phyloP scores from a whole-genome alignment of 2,329 filamentous ascomycete species.

The Arthrinium puccinioides region DNA sequence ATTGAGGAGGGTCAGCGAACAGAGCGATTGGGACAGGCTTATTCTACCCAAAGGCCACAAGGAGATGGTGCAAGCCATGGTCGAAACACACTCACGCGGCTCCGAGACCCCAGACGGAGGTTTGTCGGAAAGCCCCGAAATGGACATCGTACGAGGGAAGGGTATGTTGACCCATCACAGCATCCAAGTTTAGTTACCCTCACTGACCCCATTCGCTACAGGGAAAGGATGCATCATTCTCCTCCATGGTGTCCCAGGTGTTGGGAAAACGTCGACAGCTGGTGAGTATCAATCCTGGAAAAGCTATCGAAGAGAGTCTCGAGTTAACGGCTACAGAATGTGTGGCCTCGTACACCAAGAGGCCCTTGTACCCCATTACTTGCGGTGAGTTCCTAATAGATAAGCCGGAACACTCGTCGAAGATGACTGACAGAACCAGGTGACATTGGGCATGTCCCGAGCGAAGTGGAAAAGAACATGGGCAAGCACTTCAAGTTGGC shows the following conservation, averaged over 20 bases:
- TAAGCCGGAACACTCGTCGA: too few relatives aligned
- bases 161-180: slow-evolving; percentile 11
- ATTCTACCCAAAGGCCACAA: slow-evolving; percentile 20
- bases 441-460: slow-evolving; percentile 2
- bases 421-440: background rate
- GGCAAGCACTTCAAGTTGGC: background rate
- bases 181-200: too few relatives aligned
- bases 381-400: background rate
- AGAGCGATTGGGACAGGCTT: slow-evolving; percentile 16
- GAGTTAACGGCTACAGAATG: background rate
- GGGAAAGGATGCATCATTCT: slow-evolving; percentile 25
- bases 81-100: slow-evolving; percentile 15
- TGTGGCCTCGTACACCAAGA: slow-evolving; percentile 3
- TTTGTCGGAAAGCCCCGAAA: slow-evolving; percentile 5
- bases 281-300: background rate
- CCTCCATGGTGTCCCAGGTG: slow-evolving; percentile 18
- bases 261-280: slow-evolving; percentile 9
- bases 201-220: too few relatives aligned
- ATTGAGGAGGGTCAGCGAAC: slow-evolving; percentile 4
- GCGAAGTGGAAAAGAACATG: background rate
- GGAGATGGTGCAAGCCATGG: slow-evolving; percentile 20
- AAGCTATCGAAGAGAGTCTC: too few relatives aligned
- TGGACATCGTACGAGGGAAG: slow-evolving; percentile 22
- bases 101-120: slow-evolving; percentile 3
- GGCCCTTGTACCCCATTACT: slow-evolving; percentile 5